Percentiles rank a stretch among this genome's conserved stretches.
These are phyloP conservation scores for Schizonepeta tenuifolia DNA, from an alignment of 257 asterid genomes.

Conservation along the genomic window DNA sequence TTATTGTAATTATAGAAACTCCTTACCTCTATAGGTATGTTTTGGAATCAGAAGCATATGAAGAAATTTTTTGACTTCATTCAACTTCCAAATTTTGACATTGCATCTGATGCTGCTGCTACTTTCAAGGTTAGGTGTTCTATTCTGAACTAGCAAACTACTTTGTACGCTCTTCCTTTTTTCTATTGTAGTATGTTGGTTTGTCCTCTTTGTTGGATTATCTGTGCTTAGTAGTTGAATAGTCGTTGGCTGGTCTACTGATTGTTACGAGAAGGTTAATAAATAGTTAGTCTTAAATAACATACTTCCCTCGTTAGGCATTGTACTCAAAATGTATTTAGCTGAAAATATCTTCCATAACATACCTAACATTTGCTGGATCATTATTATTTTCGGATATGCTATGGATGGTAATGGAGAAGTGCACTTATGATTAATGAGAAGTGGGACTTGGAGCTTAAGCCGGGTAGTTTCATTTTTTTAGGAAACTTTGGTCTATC, in stretches of 20 bases:
- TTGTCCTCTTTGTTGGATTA: slow-evolving; percentile 8
- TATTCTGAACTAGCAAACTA: slow-evolving; percentile 15
- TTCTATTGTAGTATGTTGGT: slow-evolving; percentile 15
- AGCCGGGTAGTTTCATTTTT: not conserved
- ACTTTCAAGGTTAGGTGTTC: slow-evolving; percentile 65
- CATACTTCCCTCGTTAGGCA: not conserved
- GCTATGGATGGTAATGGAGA: not conserved
- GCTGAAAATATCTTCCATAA: not conserved
- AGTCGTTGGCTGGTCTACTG: slow-evolving; percentile 9
- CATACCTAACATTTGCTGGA: not conserved
- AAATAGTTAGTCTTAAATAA: not conserved
- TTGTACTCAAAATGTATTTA: not conserved
- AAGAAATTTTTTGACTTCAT: slow-evolving; percentile 67
- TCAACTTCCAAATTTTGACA: slow-evolving; percentile 66
- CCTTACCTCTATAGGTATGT: slow-evolving; percentile 51
- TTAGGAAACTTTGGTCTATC: not conserved
- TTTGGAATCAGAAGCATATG: slow-evolving; percentile 77
- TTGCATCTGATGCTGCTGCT: slow-evolving; percentile 80
- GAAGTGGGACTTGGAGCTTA: not conserved
- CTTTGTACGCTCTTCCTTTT: not conserved
- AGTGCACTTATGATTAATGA: not conserved
- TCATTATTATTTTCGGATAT: not conserved
- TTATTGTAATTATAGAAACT: slow-evolving; percentile 22
- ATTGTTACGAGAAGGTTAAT: not conserved
- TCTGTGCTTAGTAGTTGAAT: slow-evolving; percentile 3